Evolutionary conservation across 495 filamentous ascomycete species (phyloP).

Genomic region (Aspergillus sclerotioniger): DNA sequence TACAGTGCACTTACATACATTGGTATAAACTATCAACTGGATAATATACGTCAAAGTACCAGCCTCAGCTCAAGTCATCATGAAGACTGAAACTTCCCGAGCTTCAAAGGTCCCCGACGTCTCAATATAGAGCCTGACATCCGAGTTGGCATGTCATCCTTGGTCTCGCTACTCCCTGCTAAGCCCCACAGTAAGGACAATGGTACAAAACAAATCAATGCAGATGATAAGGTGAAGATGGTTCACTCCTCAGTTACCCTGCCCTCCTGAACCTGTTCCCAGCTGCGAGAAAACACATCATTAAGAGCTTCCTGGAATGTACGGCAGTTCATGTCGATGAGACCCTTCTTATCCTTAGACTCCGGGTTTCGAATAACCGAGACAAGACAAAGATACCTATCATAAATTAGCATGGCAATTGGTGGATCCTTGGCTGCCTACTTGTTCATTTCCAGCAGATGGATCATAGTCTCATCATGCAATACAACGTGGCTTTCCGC

Average conservation of each 20-base stretch:
- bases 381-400: constrained; percentile 66
- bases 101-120: constrained; percentile 1
- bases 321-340: constrained; percentile 62
- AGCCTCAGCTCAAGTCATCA: background rate
- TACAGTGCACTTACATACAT: background rate
- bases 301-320: constrained; percentile 59
- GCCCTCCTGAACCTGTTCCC: constrained; percentile 30
- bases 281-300: constrained; percentile 53
- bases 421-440: constrained; percentile 38
- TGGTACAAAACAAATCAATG: background rate
- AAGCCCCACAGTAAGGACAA: background rate
- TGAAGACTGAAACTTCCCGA: constrained; percentile 2
- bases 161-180: background rate
- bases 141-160: background rate
- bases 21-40: background rate
- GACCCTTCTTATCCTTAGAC: constrained; percentile 53
- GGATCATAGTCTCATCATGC: constrained; percentile 78
- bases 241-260: background rate
- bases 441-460: constrained; percentile 88
- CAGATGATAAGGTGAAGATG: background rate
- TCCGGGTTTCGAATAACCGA: constrained; percentile 68
- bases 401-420: constrained; percentile 9
- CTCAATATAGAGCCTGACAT: background rate
- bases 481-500: constrained; percentile 78
- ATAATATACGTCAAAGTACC: constrained; percentile 8